Conservation (phyloP, 2,329 filamentous ascomycete species). For the Penicillium decumbens region DNA sequence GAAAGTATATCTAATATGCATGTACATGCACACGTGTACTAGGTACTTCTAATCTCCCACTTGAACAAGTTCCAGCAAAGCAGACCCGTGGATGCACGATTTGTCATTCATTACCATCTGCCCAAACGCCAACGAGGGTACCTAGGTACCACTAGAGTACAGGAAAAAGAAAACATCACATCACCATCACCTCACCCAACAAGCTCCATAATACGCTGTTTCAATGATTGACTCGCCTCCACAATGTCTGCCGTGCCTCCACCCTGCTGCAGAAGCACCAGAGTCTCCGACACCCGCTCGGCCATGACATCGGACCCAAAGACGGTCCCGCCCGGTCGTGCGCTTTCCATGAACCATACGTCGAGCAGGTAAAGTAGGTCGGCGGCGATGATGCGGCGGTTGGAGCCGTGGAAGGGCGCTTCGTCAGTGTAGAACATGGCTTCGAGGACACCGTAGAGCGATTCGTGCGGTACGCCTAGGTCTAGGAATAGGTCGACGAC, state of each 20-base stretch:
- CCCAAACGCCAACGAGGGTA: neutral
- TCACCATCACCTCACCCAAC: conserved; percentile 29
- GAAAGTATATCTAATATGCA: too few relatives aligned
- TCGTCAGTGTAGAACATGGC: conserved; percentile 64
- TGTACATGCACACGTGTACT: neutral
- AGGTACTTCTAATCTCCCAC: too few relatives aligned
- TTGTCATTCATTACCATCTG: neutral
- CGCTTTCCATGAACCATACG: conserved; percentile 57
- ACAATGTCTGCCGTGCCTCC: conserved; percentile 3
- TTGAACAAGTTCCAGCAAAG: neutral
- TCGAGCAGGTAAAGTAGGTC: conserved; percentile 60
- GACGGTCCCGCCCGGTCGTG: conserved; percentile 50
- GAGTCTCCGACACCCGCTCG: conserved; percentile 43
- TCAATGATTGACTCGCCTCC: conserved; percentile 34
- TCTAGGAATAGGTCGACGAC: conserved; percentile 63
- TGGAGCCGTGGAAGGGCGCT: conserved; percentile 57
- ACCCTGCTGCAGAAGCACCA: conserved; percentile 44
- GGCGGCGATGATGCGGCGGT: conserved; percentile 54
- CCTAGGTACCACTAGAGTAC: conserved; percentile 7
- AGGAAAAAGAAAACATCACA: neutral
- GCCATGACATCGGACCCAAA: conserved; percentile 60
- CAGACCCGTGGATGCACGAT: neutral
- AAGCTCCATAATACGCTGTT: conserved; percentile 39
- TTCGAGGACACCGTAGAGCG: conserved; percentile 59
- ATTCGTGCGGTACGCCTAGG: conserved; percentile 58